Percentiles rank a stretch among this genome's conserved stretches.
phyloP scores from a whole-genome alignment of 139 green algal genomes.

The Chlorella sp. region DNA sequence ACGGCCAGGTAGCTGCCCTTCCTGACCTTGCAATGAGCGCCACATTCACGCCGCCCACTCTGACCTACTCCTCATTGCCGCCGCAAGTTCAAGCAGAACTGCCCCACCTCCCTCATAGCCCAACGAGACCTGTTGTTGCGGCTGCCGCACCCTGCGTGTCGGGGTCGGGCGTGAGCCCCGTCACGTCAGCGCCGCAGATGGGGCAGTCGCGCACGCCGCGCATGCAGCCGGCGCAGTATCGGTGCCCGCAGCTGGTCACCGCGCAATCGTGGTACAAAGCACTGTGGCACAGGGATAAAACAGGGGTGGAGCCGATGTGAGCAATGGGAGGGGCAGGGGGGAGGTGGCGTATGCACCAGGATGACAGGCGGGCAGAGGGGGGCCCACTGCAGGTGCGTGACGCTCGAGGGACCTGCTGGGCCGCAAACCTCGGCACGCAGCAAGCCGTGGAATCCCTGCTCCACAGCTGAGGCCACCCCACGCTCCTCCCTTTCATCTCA shows the following conservation, averaged over 20 bases:
- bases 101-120: no score
- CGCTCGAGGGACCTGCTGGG: no score
- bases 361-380: no score
- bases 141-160: constrained; percentile 13
- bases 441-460: no score
- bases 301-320: no score
- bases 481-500: background rate
- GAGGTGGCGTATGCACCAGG: background rate
- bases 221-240: constrained; percentile 43
- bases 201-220: constrained; percentile 33
- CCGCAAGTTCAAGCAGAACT: constrained; percentile 17
- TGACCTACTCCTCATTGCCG: constrained; percentile 19
- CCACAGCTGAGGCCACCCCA: no score
- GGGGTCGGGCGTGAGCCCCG: background rate
- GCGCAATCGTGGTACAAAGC: constrained; percentile 36
- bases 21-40: no score
- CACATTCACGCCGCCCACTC: no score
- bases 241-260: constrained; percentile 38
- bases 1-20: no score
- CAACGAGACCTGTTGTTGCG: no score
- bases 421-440: background rate
- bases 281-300: background rate
- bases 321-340: background rate
- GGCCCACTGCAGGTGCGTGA: no score
- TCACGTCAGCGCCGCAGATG: constrained; percentile 44